These are phyloP conservation scores for Catunica adiposa DNA, from an alignment of 2,329 filamentous ascomycete species.

Conservation along the genomic window DNA sequence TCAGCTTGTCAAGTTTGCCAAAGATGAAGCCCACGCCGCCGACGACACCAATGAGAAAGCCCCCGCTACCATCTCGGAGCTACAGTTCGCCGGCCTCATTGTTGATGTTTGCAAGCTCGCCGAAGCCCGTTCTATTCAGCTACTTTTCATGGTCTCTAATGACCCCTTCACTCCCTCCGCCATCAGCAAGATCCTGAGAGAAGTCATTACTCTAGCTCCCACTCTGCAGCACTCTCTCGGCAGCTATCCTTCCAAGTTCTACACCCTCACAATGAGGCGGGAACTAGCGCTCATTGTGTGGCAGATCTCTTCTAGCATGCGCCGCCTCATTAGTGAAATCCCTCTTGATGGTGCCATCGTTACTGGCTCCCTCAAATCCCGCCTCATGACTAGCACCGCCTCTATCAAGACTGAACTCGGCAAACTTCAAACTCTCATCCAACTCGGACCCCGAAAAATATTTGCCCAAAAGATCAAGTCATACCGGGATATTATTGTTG, in stretches of 20 bases:
- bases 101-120: slow-evolving; percentile 53
- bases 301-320: neutral
- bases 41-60: slow-evolving; percentile 6
- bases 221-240: slow-evolving; percentile 56
- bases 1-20: slow-evolving; percentile 24
- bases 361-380: neutral
- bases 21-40: slow-evolving; percentile 19
- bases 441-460: neutral
- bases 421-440: neutral
- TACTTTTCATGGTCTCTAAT: slow-evolving; percentile 74
- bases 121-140: slow-evolving; percentile 69
- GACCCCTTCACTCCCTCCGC: slow-evolving; percentile 72
- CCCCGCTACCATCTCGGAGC: slow-evolving; percentile 14
- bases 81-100: slow-evolving; percentile 50
- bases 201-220: slow-evolving; percentile 59
- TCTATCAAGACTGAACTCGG: neutral
- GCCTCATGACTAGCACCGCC: neutral
- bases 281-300: slow-evolving; percentile 31
- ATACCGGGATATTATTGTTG: neutral
- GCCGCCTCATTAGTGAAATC: neutral
- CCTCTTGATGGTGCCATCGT: neutral
- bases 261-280: slow-evolving; percentile 44
- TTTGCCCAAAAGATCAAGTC: neutral
- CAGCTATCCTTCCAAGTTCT: slow-evolving; percentile 41
- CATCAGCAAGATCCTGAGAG: slow-evolving; percentile 50